phyloP scores from a whole-genome alignment of 2,329 filamentous ascomycete genomes.

The Verticillium tricorpus region DNA sequence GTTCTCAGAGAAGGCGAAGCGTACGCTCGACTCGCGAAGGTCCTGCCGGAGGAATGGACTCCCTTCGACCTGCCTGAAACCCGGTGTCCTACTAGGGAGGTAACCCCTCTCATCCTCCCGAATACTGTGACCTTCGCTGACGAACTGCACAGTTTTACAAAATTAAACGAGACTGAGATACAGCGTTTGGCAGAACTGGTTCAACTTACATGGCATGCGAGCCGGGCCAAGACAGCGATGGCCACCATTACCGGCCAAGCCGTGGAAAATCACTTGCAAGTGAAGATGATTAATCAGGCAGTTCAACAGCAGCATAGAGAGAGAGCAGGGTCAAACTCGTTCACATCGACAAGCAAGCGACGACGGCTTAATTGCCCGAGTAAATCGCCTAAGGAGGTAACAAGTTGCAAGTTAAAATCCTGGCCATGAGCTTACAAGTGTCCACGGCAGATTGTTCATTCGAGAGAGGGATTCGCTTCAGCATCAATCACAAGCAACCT shows the following conservation, averaged over 20 bases:
- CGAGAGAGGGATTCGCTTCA: not conserved
- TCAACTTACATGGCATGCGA: not conserved
- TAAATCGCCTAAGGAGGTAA: not conserved
- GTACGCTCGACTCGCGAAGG: not conserved
- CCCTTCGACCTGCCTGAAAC: not conserved
- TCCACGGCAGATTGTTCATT: not conserved
- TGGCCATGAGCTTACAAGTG: not conserved
- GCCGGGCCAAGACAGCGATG: not conserved
- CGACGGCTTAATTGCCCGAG: not conserved
- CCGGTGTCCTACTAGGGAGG: not conserved
- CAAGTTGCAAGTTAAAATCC: not conserved
- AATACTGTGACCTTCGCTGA: not conserved
- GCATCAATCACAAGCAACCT: not conserved
- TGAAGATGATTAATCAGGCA: not conserved
- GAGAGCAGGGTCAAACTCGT: not conserved
- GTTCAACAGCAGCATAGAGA: not conserved
- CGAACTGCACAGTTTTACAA: not conserved
- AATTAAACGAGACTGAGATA: not conserved
- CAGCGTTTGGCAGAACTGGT: not conserved
- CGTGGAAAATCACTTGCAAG: not conserved
- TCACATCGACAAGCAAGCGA: not conserved
- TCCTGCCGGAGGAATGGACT: not conserved
- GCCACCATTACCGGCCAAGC: not conserved
- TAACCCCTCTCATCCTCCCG: not conserved
- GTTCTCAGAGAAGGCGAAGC: not conserved